phyloP scores from a whole-genome alignment of 129 eudicot genomes.

The Escallonia rubra region DNA sequence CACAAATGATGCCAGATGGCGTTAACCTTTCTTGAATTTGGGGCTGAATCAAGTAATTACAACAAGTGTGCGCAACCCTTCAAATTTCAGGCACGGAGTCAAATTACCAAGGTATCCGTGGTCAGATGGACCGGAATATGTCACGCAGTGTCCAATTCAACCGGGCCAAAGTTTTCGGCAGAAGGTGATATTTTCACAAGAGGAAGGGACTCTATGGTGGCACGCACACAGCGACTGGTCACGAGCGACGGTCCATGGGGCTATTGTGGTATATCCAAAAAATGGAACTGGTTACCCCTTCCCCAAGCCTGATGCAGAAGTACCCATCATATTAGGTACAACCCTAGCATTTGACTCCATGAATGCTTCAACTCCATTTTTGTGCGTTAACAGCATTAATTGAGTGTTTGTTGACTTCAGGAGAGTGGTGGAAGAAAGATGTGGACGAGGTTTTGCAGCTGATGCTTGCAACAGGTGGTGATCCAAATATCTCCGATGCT shows the following conservation, averaged over 20 bases:
- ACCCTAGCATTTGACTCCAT: background rate
- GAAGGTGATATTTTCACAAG: conserved; percentile 37
- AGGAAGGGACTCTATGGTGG: conserved; percentile 72
- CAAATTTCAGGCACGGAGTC: conserved; percentile 54
- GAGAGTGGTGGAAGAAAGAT: conserved; percentile 60
- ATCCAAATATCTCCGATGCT: conserved; percentile 47
- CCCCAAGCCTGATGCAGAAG: conserved; percentile 38
- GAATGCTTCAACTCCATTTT: background rate
- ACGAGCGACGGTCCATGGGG: conserved; percentile 56
- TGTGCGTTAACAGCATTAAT: background rate
- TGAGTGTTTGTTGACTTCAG: conserved; percentile 19
- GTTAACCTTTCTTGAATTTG: background rate
- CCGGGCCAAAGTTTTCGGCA: conserved; percentile 56
- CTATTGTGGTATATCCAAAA: conserved; percentile 36
- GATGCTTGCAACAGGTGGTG: conserved; percentile 31
- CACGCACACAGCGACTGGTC: conserved; percentile 76
- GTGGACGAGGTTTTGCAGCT: conserved; percentile 30
- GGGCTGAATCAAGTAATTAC: background rate
- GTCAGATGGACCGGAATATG: conserved; percentile 63
- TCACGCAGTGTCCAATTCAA: conserved; percentile 60
- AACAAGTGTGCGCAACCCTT: background rate
- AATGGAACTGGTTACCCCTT: conserved; percentile 44
- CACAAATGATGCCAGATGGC: conserved; percentile 7
- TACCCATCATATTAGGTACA: conserved; percentile 50
- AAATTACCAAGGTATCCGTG: conserved; percentile 64